Base-by-base conservation (phyloP, 108 stramenopile genomes). In the Nitzschia sp. region DNA sequence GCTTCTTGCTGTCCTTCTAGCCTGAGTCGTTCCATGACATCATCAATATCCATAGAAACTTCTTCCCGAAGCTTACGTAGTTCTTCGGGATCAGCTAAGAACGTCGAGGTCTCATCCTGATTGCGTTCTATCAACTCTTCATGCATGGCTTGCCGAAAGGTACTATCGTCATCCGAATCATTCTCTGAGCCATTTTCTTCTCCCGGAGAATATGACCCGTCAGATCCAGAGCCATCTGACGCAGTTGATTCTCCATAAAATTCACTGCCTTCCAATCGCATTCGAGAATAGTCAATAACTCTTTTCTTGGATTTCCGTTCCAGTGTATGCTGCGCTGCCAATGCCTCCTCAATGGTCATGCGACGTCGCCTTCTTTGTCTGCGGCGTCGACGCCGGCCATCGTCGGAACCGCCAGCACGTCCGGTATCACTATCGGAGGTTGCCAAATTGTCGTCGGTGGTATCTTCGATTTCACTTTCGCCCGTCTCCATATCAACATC, bases 301-400 rank as follows among this genome's bases (percentile, higher is more conserved):
- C 48, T 51, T 34, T 38, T 63, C 54, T 70, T 73, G 33, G 68
- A 72, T 72, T 70, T 72, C 42, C 71, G 66, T 26, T 26, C 38
- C 38, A 46, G 15, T 35, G 46, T 68, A 19, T 55, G 35, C 32
- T 61, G 47, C 2, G 55, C 57, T 8, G 55, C 65, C 57, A 79
- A 66, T 4, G 86, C 87, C 67, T 88, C 83, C 57, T 93, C 89
- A 61, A 90, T 90, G 1, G 77, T 84, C 77, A 87, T 57, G 17
- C 48, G 56, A 29, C 54, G 29, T 6, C 61, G 66, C 30, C 49
- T 34, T 45, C 63, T n/a, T 65, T 25, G 74, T 15, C 32, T 42
- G 9, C 21, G 30, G 35, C 38, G 66, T 53, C 38, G 54, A 17
- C 38, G 17, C 6, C 49, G 15, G 36, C 24, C 29, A 45, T 57